A percentile compares a stretch with the other conserved stretches of the same genome.
Evolutionary conservation across 2,329 filamentous ascomycete species (phyloP).

Genomic region (Dothideomycetidae sp.): DNA sequence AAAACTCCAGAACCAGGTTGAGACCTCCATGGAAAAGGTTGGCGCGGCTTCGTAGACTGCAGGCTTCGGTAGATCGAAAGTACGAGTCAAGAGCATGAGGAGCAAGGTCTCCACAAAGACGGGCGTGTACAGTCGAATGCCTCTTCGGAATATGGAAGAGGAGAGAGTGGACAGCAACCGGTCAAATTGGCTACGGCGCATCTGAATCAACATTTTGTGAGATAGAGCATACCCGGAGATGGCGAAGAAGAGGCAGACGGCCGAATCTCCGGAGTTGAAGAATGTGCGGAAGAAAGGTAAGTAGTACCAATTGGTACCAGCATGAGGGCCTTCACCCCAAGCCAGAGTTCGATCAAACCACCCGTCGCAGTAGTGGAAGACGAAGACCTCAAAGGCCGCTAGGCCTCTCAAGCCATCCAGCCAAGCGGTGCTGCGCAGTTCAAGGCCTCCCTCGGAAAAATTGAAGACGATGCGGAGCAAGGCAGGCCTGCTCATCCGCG

Average conservation of each 20-base stretch:
- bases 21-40: background rate
- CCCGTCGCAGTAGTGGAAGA: background rate
- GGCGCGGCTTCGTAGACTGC: too few species aligned
- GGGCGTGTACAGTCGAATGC: constrained; percentile 16
- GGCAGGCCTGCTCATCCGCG: background rate
- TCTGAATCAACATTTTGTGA: constrained; percentile 23
- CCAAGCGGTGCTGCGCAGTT: constrained; percentile 9
- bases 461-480: background rate
- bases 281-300: background rate
- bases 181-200: constrained; percentile 16
- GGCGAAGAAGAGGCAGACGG: constrained; percentile 48
- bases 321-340: background rate
- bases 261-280: constrained; percentile 22
- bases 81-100: background rate
- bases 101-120: constrained; percentile 11
- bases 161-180: constrained; percentile 16
- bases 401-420: constrained; percentile 45
- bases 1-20: background rate
- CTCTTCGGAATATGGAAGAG: constrained; percentile 15
- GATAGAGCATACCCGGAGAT: constrained; percentile 48
- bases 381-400: constrained; percentile 52
- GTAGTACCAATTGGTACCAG: background rate
- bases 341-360: background rate
- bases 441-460: constrained; percentile 6
- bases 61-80: background rate